These are phyloP conservation scores for Pulveroboletus ravenelii DNA, from an alignment of 768 basidiomycete genomes.

Conservation along the genomic window DNA sequence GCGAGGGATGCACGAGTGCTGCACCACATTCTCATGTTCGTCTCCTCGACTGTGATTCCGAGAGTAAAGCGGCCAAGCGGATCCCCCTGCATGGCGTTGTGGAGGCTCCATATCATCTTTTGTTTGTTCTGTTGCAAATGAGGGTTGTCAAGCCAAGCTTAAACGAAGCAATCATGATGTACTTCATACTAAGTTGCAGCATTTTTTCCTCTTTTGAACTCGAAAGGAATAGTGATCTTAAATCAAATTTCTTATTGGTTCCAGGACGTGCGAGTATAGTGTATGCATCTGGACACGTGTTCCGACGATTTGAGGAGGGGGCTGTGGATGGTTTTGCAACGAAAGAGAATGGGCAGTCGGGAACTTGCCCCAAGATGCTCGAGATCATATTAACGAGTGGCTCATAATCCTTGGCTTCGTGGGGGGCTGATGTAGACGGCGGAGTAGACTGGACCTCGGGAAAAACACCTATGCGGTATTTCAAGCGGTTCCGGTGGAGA, in stretches of 20 bases:
- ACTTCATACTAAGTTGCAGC: background rate
- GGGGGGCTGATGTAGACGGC: no score
- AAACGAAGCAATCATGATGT: background rate
- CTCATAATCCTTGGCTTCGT: no score
- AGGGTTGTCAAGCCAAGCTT: no score
- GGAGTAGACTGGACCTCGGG: no score
- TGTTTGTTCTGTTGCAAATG: constrained; percentile 2
- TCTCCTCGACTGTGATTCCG: constrained; percentile 28
- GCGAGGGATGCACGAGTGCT: background rate
- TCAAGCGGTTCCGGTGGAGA: no score
- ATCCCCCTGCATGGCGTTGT: constrained; percentile 27
- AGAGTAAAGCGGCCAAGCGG: constrained; percentile 12
- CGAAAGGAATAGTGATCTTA: constrained; percentile 7
- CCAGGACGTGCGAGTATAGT: background rate
- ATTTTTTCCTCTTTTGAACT: constrained; percentile 2
- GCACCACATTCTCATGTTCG: constrained; percentile 26
- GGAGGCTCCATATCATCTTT: constrained; percentile 26
- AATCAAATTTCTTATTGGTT: background rate
- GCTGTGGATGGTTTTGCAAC: no score
- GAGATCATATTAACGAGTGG: no score
- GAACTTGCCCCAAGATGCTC: no score
- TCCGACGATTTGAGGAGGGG: no score
- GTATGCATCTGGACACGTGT: constrained; percentile 1
- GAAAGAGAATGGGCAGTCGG: no score
- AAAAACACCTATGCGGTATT: no score